phyloP scores from a whole-genome alignment of 257 asterid species.

The Solanum sejunctum region DNA sequence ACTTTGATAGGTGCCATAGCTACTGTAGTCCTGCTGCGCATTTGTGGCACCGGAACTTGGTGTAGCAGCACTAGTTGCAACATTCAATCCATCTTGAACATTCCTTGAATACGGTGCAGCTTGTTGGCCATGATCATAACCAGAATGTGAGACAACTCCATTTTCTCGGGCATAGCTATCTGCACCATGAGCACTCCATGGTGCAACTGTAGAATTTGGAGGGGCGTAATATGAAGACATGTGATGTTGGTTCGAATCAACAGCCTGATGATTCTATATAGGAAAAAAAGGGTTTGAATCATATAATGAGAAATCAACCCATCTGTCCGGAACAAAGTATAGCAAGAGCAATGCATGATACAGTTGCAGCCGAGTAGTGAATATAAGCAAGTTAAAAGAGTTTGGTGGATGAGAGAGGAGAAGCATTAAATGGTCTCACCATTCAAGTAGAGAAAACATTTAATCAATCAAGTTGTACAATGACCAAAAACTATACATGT shows the following conservation, averaged over 20 bases:
- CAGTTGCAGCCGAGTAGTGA: neutral
- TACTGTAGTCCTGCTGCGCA: slow-evolving; percentile 53
- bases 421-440: neutral
- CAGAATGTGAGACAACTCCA: slow-evolving; percentile 45
- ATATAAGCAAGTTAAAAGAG: neutral
- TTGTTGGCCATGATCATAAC: slow-evolving; percentile 42
- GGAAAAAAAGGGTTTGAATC: neutral
- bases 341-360: neutral
- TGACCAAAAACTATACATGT: neutral
- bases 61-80: slow-evolving; percentile 37
- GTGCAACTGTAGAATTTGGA: slow-evolving; percentile 37
- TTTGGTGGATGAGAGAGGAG: neutral
- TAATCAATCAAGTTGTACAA: neutral
- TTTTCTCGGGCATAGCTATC: slow-evolving; percentile 46
- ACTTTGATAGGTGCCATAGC: slow-evolving; percentile 52
- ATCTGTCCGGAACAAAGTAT: neutral
- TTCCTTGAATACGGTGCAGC: slow-evolving; percentile 28
- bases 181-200: slow-evolving; percentile 51
- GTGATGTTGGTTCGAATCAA: slow-evolving; percentile 43
- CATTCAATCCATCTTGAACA: slow-evolving; percentile 48
- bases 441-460: neutral
- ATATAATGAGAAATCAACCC: slow-evolving; percentile 1
- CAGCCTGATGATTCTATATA: slow-evolving; percentile 47
- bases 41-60: slow-evolving; percentile 60
- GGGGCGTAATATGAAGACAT: slow-evolving; percentile 45